Base-by-base conservation (phyloP, 805 yeast genomes). In the Pachysolen tannophilus region DNA sequence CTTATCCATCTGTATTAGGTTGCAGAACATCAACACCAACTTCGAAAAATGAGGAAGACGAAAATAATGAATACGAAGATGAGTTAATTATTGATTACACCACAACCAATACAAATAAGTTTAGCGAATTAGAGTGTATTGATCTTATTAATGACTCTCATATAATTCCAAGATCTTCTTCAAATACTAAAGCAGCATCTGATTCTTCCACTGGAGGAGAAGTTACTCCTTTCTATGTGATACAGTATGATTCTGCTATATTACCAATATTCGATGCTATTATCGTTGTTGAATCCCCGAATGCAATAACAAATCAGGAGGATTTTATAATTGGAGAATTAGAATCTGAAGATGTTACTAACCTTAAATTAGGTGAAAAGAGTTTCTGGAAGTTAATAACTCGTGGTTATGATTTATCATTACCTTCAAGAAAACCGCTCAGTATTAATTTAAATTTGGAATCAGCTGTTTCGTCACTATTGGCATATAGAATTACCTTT, bases 161-260 rank as follows among this genome's bases (percentile, higher is more conserved):
- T 19, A 43, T 46, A 15, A 60, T 78, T 4, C 92, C 90, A 3
- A 57, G 70, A 23, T 73, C 88, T 1, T 46, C 58, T 3, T 37
- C 43, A 2, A 48, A 49, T 13, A 52, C 63, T 0, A 39, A 42
- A 1, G 55, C 59, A 10, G 47, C 73, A 2, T 56, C 63, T 4
- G 77, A 77, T 21, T 78, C 86, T 0, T 69, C 83, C 1, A 44
- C 58, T 28, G 80, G 72, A n/a, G 81, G 72, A 3, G 60, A 59
- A 0, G 37, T 49, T 3, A 24, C 43, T 2, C 79, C 84, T 4
- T 75, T 72, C 45, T 54, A 69, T 39, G 65, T 74, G 6, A 28
- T 78, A 2, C 65, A 65, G 34, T 52, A 70, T 6, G 58, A 63
- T 9, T 44, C 66, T 0, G 46, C 60, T 0, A 52, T 61, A 3